Evolutionary conservation across 331 rosid species (phyloP).

Genomic region (Malus hybrid): DNA sequence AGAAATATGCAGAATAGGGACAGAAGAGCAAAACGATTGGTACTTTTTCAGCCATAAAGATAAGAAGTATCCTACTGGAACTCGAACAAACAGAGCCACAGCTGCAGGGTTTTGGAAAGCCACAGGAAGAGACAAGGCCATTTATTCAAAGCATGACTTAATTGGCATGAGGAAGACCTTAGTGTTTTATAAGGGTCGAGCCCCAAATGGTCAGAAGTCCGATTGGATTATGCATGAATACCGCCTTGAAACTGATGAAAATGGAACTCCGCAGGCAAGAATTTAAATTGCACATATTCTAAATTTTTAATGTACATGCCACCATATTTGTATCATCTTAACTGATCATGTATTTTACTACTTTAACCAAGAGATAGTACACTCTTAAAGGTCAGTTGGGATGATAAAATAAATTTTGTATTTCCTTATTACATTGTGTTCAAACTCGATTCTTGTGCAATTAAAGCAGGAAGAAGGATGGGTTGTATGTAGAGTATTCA

Average conservation of each 20-base stretch:
- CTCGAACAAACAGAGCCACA: slow-evolving; percentile 90
- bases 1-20: slow-evolving; percentile 84
- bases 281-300: not conserved
- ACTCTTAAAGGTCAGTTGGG: not conserved
- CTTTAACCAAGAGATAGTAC: no score
- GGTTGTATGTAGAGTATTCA: slow-evolving; percentile 40
- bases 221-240: slow-evolving; percentile 99
- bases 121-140: slow-evolving; percentile 93
- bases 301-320: not conserved
- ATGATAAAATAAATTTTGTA: not conserved
- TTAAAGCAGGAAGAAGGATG: slow-evolving; percentile 85
- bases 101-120: slow-evolving; percentile 98
- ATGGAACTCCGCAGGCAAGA: slow-evolving; percentile 79
- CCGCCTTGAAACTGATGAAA: slow-evolving; percentile 80
- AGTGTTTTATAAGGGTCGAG: slow-evolving; percentile 86
- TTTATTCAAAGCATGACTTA: slow-evolving; percentile 72
- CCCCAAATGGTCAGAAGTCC: slow-evolving; percentile 90
- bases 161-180: slow-evolving; percentile 98
- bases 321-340: not conserved
- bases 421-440: not conserved
- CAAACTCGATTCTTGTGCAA: not conserved
- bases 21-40: slow-evolving; percentile 87
- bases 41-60: slow-evolving; percentile 92
- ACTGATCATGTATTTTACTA: not conserved
- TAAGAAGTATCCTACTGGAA: slow-evolving; percentile 88